Evolutionary conservation across 257 asterid genomes (phyloP).

Genomic region (Gentiana macrophylla): DNA sequence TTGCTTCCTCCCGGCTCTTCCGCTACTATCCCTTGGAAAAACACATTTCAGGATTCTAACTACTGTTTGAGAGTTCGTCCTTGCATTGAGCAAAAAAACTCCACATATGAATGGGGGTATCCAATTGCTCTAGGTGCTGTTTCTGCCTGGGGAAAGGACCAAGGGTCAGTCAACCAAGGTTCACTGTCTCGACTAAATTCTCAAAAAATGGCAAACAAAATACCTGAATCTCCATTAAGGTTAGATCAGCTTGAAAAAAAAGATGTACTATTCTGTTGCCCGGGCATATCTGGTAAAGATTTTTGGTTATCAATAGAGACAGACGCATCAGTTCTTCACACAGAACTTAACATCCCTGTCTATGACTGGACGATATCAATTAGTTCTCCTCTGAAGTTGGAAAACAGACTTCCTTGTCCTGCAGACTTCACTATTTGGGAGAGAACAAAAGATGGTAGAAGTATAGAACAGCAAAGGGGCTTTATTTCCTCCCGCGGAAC

Average conservation of each 20-base stretch:
- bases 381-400: constrained; percentile 82
- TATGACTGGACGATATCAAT: constrained; percentile 95
- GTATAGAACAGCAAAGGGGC: constrained; percentile 70
- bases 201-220: constrained; percentile 41
- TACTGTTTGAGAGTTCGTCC: constrained; percentile 86
- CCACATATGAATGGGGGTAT: constrained; percentile 75
- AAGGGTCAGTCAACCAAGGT: constrained; percentile 54
- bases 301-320: constrained; percentile 84
- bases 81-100: constrained; percentile 39
- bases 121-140: constrained; percentile 42
- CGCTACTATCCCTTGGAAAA: constrained; percentile 74
- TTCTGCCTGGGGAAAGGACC: constrained; percentile 50
- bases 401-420: constrained; percentile 90
- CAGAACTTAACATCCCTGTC: constrained; percentile 80
- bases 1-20: constrained; percentile 48
- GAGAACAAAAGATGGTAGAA: constrained; percentile 62
- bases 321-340: constrained; percentile 89
- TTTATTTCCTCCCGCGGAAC: constrained; percentile 69
- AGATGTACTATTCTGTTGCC: constrained; percentile 83
- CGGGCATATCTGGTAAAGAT: constrained; percentile 53
- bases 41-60: constrained; percentile 54
- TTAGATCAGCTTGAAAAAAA: constrained; percentile 84
- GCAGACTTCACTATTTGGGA: constrained; percentile 75
- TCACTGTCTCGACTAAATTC: constrained; percentile 58
- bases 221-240: constrained; percentile 50